Conservation (phyloP, 2,329 filamentous ascomycete species). For the Pseudopyricularia cyperi region DNA sequence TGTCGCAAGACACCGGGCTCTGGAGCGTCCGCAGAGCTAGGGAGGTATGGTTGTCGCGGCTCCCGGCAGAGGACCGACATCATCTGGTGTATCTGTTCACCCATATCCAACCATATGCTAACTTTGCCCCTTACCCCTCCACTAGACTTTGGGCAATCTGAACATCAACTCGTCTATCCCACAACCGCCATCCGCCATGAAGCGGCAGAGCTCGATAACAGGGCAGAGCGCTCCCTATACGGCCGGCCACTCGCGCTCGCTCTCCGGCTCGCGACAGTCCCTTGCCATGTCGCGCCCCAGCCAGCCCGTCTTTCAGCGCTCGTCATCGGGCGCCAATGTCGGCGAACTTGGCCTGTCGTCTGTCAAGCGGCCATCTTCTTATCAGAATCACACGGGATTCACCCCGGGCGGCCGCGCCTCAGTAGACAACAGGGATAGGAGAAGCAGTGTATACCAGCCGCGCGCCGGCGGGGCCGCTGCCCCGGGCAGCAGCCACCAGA, state of each 20-base stretch:
- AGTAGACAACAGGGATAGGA: slow-evolving; percentile 37
- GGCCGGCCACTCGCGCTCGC: slow-evolving; percentile 63
- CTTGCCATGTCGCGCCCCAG: slow-evolving; percentile 72
- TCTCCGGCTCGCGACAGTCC: slow-evolving; percentile 73
- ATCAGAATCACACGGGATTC: slow-evolving; percentile 55
- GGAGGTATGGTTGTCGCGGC: slow-evolving; percentile 47
- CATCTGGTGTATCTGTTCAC: no score
- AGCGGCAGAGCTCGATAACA: slow-evolving; percentile 72
- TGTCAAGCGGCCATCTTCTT: slow-evolving; percentile 62
- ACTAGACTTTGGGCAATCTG: slow-evolving; percentile 72
- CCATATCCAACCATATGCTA: not conserved
- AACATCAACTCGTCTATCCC: slow-evolving; percentile 77
- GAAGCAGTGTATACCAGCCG: slow-evolving; percentile 71
- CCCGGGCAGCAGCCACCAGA: slow-evolving; percentile 60
- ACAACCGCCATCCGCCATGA: slow-evolving; percentile 85
- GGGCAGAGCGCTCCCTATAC: slow-evolving; percentile 51
- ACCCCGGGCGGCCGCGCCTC: slow-evolving; percentile 41
- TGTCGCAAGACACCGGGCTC: slow-evolving; percentile 78
- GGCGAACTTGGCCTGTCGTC: slow-evolving; percentile 66
- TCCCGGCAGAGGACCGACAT: not conserved
- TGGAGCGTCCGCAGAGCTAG: slow-evolving; percentile 87
- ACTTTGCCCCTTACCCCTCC: not conserved
- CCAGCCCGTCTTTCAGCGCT: slow-evolving; percentile 76
- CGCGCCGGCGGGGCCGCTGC: slow-evolving; percentile 38
- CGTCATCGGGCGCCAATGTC: slow-evolving; percentile 70